Base-by-base conservation (phyloP, 805 yeast genomes). In the Scheffersomyces ergatensis region DNA sequence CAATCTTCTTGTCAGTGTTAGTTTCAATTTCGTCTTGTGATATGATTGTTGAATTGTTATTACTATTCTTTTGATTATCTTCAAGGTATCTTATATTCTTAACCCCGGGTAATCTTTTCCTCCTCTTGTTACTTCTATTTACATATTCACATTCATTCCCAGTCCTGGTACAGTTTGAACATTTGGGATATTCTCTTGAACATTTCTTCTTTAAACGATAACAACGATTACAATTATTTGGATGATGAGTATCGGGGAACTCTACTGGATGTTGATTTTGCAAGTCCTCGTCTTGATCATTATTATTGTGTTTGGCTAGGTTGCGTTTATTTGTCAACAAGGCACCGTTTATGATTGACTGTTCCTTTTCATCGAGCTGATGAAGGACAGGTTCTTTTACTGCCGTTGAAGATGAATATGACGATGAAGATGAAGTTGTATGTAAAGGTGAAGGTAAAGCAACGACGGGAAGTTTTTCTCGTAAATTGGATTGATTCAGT, bases 171-270 rank as follows among this genome's bases (percentile, higher is more conserved):
- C 76, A 70, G 47, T 65, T 60, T 32, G 54, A 49, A 39, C 76
- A 70, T 39, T 47, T 51, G 8, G 75, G 74, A 40, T 60, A 62
- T 25, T 56, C 58, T 37, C 73, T 54, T 34, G 61, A 57, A 45
- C 74, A 70, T 49, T 67, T 67, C 48, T 70, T 70, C 55, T 70
- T 70, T 41, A 70, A 55, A 29, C 67, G 53, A 43, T 70, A 67
- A 50, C 74, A 69, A 16, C 72, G 51, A 26, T 50, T 58, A 43
- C 74, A 69, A 53, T 65, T 68, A 45, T 55, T 58, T 12, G 64
- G 58, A 43, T 64, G 69, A 44, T 62, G 70, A 16, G 65, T 55
- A 8, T 36, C 44, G 2, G 49, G 43, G 15, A 21, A 33, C 33
- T 44, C 51, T 15, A 45, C 21, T 13, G 40, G 33, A 7, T 27